A percentile compares a stretch with the other conserved stretches of the same genome.
phyloP scores from a whole-genome alignment of 495 filamentous ascomycete genomes.

The Penicillium diatomitis region DNA sequence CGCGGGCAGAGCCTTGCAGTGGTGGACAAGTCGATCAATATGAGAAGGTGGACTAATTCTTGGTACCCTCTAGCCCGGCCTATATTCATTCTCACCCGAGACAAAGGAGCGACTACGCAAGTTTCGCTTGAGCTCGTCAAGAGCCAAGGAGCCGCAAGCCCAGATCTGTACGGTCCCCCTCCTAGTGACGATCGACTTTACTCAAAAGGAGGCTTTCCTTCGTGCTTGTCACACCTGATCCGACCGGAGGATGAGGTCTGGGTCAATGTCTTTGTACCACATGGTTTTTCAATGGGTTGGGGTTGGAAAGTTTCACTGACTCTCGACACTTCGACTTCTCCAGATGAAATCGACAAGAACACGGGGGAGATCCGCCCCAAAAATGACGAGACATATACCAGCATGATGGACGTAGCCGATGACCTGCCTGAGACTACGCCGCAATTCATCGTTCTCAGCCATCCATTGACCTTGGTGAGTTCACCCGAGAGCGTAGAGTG shows the following conservation, averaged over 20 bases:
- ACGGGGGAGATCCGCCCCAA: constrained; percentile 74
- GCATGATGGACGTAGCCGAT: constrained; percentile 69
- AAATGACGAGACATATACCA: constrained; percentile 69
- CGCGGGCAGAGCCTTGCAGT: too few species aligned
- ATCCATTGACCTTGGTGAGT: constrained; percentile 73
- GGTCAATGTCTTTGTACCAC: too few species aligned
- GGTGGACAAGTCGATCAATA: neutral
- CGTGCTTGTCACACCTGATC: too few species aligned
- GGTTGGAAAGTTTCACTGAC: too few species aligned
- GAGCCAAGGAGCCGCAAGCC: constrained; percentile 80
- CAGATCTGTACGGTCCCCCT: constrained; percentile 69
- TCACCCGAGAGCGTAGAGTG: neutral
- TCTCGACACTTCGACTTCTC: neutral
- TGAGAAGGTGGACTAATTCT: constrained; percentile 1
- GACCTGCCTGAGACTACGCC: constrained; percentile 91
- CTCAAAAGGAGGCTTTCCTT: too few species aligned
- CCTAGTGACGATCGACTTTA: too few species aligned
- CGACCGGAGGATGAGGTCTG: too few species aligned
- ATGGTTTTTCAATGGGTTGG: too few species aligned
- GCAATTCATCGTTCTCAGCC: constrained; percentile 80
- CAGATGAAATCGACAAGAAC: constrained; percentile 66
- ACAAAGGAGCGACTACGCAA: constrained; percentile 81
- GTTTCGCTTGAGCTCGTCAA: constrained; percentile 83
- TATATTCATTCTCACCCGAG: constrained; percentile 88
- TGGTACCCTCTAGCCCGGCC: constrained; percentile 60